phyloP scores from a whole-genome alignment of 2,329 filamentous ascomycete genomes.

The Tolypocladium tundrense region DNA sequence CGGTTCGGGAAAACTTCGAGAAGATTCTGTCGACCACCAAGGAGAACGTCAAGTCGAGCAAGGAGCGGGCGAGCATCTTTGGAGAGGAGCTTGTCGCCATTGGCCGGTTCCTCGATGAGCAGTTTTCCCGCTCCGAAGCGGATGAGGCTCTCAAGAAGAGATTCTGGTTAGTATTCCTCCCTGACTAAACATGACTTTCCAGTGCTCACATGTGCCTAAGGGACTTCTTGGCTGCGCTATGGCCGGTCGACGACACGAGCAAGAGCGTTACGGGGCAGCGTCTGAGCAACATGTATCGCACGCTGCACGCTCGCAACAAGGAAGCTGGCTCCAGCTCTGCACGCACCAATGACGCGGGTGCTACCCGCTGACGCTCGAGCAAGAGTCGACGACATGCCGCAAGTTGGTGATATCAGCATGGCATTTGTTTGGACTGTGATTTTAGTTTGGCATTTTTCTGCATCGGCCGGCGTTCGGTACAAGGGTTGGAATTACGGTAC shows the following conservation, averaged over 20 bases:
- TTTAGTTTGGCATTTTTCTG: conserved; percentile 11
- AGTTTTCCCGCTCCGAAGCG: conserved; percentile 28
- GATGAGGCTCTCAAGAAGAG: conserved; percentile 34
- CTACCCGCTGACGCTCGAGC: conserved; percentile 2
- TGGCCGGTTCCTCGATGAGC: conserved; percentile 49
- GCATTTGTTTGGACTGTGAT: conserved; percentile 4
- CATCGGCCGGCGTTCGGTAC: conserved; percentile 15
- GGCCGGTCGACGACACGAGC: conserved; percentile 35
- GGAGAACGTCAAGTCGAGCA: conserved; percentile 51
- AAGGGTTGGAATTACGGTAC: conserved; percentile 9
- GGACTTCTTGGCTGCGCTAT: conserved; percentile 34
- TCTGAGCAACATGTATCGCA: conserved; percentile 34
- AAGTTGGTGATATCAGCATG: conserved; percentile 2
- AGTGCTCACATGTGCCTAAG: conserved; percentile 16
- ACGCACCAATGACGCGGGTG: conserved; percentile 21
- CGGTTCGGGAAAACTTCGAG: conserved; percentile 50
- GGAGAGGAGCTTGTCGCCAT: conserved; percentile 51
- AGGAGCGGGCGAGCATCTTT: conserved; percentile 50
- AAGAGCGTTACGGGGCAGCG: conserved; percentile 32
- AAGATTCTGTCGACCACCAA: conserved; percentile 50
- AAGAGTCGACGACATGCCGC: background rate
- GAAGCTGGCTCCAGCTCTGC: conserved; percentile 15
- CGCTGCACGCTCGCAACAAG: conserved; percentile 24
- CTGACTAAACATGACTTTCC: background rate
- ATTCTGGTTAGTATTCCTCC: conserved; percentile 33